phyloP scores from a whole-genome alignment of 176 grass and related monocot genomes.

The Otatea glauca region DNA sequence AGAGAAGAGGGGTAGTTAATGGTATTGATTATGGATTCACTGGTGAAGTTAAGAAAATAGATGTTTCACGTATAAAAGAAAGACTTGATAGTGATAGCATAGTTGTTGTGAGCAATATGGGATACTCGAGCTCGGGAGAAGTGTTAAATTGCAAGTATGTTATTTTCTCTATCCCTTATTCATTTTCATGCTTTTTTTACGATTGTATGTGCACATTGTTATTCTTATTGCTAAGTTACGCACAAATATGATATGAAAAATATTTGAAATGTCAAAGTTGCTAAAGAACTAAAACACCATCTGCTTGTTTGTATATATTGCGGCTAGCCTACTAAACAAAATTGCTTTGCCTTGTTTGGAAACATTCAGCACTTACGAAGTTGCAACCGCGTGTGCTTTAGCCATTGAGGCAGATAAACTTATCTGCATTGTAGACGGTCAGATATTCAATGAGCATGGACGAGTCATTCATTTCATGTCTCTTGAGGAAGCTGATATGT shows the following conservation, averaged over 20 bases:
- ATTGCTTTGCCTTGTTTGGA: conserved; percentile 39
- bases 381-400: conserved; percentile 83
- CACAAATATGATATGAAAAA: conserved; percentile 10
- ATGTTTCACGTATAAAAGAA: conserved; percentile 88
- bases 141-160: conserved; percentile 98
- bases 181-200: not conserved
- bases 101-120: conserved; percentile 92
- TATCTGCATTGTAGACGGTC: conserved; percentile 82
- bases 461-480: conserved; percentile 78
- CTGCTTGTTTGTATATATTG: not conserved
- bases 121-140: conserved; percentile 84
- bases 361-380: conserved; percentile 84
- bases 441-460: conserved; percentile 75
- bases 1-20: conserved; percentile 71
- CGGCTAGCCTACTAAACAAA: conserved; percentile 41
- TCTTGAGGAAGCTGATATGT: conserved; percentile 72
- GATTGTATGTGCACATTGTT: not conserved
- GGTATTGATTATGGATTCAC: conserved; percentile 75
- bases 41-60: conserved; percentile 95
- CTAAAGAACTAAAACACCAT: not conserved
- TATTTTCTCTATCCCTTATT: conserved; percentile 19
- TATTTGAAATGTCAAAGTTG: conserved; percentile 28
- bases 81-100: conserved; percentile 89
- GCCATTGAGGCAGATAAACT: conserved; percentile 89
- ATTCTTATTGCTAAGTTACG: conserved; percentile 13